A percentile compares a stretch with the other conserved stretches of the same genome.
Evolutionary conservation across 2,329 filamentous ascomycete genomes (phyloP).

Genomic region (Aspergillus alliaceus): DNA sequence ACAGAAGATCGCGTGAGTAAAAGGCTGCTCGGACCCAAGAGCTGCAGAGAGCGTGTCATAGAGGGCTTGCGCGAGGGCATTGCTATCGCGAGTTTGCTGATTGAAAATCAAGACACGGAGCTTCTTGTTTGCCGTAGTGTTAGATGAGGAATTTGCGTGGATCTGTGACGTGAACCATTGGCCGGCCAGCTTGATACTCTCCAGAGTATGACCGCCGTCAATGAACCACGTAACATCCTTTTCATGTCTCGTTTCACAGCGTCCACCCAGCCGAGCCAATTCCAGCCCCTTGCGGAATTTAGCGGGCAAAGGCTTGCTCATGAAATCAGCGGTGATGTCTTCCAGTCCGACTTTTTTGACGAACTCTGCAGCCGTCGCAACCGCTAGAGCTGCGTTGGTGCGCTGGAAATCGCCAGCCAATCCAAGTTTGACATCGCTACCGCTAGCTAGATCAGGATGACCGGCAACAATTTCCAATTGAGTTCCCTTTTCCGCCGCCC

Average conservation of each 20-base stretch:
- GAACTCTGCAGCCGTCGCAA: slow-evolving; percentile 48
- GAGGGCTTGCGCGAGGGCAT: slow-evolving; percentile 63
- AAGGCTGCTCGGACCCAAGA: slow-evolving; percentile 48
- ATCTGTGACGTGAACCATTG: slow-evolving; percentile 69
- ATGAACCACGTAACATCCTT: slow-evolving; percentile 70
- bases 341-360: slow-evolving; percentile 36
- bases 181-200: slow-evolving; percentile 75
- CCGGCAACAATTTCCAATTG: slow-evolving; percentile 50
- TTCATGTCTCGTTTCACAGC: slow-evolving; percentile 69
- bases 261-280: slow-evolving; percentile 67
- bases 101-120: slow-evolving; percentile 79
- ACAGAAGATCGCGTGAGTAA: slow-evolving; percentile 76
- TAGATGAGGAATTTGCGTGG: slow-evolving; percentile 35
- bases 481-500: slow-evolving; percentile 52
- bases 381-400: slow-evolving; percentile 61
- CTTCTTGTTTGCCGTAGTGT: slow-evolving; percentile 31
- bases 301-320: slow-evolving; percentile 52
- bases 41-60: slow-evolving; percentile 55
- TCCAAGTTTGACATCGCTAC: slow-evolving; percentile 54
- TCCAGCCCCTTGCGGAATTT: slow-evolving; percentile 67
- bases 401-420: slow-evolving; percentile 64
- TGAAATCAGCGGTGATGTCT: slow-evolving; percentile 38
- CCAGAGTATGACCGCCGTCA: slow-evolving; percentile 84
- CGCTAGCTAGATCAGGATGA: slow-evolving; percentile 45
- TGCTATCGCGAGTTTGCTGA: slow-evolving; percentile 81